Evolutionary conservation across 495 filamentous ascomycete genomes (phyloP).

Genomic region (Podospora comata): DNA sequence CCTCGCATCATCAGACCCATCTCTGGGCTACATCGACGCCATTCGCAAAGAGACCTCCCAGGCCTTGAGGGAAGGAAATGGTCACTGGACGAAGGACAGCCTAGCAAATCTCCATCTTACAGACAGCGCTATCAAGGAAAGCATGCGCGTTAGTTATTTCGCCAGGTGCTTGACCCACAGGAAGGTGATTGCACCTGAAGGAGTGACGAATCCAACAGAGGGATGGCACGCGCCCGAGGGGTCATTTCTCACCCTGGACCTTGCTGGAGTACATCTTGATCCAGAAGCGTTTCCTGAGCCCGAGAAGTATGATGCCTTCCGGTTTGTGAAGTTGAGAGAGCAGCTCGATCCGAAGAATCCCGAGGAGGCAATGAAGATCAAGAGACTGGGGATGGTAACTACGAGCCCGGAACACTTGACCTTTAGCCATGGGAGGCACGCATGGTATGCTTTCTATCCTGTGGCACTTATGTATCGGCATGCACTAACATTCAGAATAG

Average conservation of each 20-base stretch:
- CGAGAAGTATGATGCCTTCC: slow-evolving; percentile 32
- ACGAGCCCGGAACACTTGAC: slow-evolving; percentile 34
- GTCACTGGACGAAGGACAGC: slow-evolving; percentile 41
- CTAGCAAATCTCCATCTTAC: slow-evolving; percentile 32
- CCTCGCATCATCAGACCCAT: slow-evolving; percentile 38
- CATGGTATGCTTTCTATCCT: slow-evolving; percentile 30
- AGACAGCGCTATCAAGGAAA: slow-evolving; percentile 39
- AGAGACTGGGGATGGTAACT: slow-evolving; percentile 37
- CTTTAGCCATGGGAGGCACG: slow-evolving; percentile 40
- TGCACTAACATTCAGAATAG: slow-evolving; percentile 18
- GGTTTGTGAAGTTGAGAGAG: slow-evolving; percentile 33
- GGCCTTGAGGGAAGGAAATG: slow-evolving; percentile 29
- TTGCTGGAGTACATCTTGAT: slow-evolving; percentile 34
- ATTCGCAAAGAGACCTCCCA: slow-evolving; percentile 38
- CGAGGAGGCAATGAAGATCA: slow-evolving; percentile 29
- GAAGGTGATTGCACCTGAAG: slow-evolving; percentile 35
- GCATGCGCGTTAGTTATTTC: slow-evolving; percentile 35
- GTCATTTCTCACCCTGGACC: slow-evolving; percentile 31
- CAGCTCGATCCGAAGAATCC: slow-evolving; percentile 32
- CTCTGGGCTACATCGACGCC: slow-evolving; percentile 26
- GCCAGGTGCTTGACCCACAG: slow-evolving; percentile 33
- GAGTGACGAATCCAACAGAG: slow-evolving; percentile 33
- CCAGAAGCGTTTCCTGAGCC: slow-evolving; percentile 34
- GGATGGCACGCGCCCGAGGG: slow-evolving; percentile 37
- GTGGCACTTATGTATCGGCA: not conserved